These are phyloP conservation scores for Ceratocystis cubensis DNA, from an alignment of 2,329 filamentous ascomycete genomes.

Conservation along the genomic window DNA sequence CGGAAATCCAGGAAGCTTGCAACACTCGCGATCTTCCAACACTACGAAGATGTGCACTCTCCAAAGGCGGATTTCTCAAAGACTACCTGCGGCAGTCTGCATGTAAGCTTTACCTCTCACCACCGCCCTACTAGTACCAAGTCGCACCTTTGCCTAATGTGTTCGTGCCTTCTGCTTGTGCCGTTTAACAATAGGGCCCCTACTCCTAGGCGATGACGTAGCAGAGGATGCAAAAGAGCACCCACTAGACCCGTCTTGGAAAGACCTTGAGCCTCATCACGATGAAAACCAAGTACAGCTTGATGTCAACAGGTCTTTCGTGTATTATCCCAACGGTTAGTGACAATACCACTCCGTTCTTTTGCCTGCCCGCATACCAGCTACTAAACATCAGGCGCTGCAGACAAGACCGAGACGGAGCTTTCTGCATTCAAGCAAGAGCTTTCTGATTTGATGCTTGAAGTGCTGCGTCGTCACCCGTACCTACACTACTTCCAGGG, in stretches of 20 bases:
- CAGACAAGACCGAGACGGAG: constrained; percentile 42
- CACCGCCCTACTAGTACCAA: background rate
- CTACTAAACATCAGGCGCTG: background rate
- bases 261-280: constrained; percentile 55
- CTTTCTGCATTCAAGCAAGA: constrained; percentile 59
- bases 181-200: constrained; percentile 42
- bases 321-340: constrained; percentile 81
- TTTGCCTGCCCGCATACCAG: background rate
- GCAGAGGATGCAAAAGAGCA: constrained; percentile 20
- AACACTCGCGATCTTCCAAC: constrained; percentile 41
- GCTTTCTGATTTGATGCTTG: constrained; percentile 66
- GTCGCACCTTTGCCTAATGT: constrained; percentile 6
- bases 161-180: background rate
- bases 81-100: constrained; percentile 58
- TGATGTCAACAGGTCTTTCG: constrained; percentile 91
- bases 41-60: constrained; percentile 47
- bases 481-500: constrained; percentile 94
- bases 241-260: constrained; percentile 34
- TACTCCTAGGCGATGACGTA: constrained; percentile 37
- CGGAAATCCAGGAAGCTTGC: constrained; percentile 48
- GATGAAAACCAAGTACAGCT: constrained; percentile 87
- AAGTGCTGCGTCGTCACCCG: constrained; percentile 67
- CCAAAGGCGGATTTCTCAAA: constrained; percentile 52
- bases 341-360: constrained; percentile 18
- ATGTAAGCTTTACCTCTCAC: constrained; percentile 47